Conservation (phyloP, 345 rosid genomes). For the Bretschneidera sinensis region DNA sequence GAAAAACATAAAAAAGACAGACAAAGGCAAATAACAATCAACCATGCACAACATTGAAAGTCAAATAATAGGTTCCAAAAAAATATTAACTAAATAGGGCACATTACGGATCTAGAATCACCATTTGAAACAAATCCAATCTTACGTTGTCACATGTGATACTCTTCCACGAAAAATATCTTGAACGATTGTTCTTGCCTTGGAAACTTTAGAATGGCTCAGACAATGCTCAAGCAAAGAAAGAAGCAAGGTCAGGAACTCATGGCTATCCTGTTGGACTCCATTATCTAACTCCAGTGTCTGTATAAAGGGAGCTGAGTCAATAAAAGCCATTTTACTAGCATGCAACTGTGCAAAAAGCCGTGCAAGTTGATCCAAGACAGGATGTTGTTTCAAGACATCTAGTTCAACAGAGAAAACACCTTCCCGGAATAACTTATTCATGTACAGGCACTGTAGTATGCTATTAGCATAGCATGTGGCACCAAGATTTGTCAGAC, state of each 20-base stretch:
- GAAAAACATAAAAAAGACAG: too few species aligned
- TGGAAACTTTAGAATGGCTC: constrained; percentile 51
- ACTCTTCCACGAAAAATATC: constrained; percentile 97
- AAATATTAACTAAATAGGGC: not conserved
- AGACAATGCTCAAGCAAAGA: constrained; percentile 92
- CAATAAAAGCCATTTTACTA: constrained; percentile 76
- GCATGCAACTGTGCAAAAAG: constrained; percentile 84
- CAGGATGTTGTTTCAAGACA: constrained; percentile 67
- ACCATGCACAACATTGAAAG: not conserved
- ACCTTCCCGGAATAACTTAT: constrained; percentile 66
- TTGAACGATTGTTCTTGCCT: constrained; percentile 77
- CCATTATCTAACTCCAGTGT: constrained; percentile 91
- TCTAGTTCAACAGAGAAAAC: constrained; percentile 80
- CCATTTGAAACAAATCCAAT: constrained; percentile 7
- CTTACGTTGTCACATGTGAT: constrained; percentile 98
- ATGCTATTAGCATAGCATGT: constrained; percentile 99
- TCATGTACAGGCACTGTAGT: constrained; percentile 90
- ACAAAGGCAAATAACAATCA: not conserved
- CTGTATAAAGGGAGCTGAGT: constrained; percentile 91
- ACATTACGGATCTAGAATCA: too few species aligned
- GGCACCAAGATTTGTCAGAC: constrained; percentile 89
- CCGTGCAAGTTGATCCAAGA: constrained; percentile 78
- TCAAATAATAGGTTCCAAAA: not conserved
- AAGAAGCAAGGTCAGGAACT: constrained; percentile 84
- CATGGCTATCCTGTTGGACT: constrained; percentile 96